Evolutionary conservation across 805 yeast genomes (phyloP), one percentile per base, ranked within the genome.

Genomic region (Saturnispora saitoi): DNA sequence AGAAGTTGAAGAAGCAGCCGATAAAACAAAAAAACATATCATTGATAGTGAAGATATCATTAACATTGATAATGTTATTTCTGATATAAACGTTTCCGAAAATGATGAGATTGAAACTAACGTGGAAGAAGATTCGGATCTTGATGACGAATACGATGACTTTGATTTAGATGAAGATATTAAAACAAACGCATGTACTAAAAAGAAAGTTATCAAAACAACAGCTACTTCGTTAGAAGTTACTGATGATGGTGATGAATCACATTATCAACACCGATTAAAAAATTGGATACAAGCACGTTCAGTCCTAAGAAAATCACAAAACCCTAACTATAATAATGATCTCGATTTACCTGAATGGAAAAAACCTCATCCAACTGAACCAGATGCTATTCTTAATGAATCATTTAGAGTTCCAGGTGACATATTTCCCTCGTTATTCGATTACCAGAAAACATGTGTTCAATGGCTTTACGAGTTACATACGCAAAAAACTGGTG

Each of bases 381-480:
- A 76, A 24, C 75, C 86, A 0, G 96, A 88, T 63, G 90, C 95
- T 0, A 71, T 76, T 6, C 66, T 91, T 4, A 83, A 87, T 58
- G 78, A 76, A 34, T 77, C 75, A 8, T 88, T 83, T 64, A 75
- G 69, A 50, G 70, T 93, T 0, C 98, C 99, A 0, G 98, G 97
- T 3, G 97, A 91, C 55, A 80, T 93, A 0, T 88, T 84, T 64
- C 82, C 93, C 0, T 75, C 88, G 4, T 67, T 93, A 12, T 93
- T 93, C 59, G 95, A 87, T 54, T 93, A 93, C 63, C 99, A 93
- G 59, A 86, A 86, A 58, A 93, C 98, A 0, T 88, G 98, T 53
- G 97, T 93, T 1, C 96, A 93, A 58, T 91, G 99, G 99, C 75
- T 93, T 2, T 90, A 95, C 83, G 99, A 93, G 60, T 70, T 93